A percentile compares a stretch with the other conserved stretches of the same genome.
These are phyloP conservation scores for Fusarium secorum DNA, from an alignment of 2,329 filamentous ascomycete genomes.

Conservation along the genomic window DNA sequence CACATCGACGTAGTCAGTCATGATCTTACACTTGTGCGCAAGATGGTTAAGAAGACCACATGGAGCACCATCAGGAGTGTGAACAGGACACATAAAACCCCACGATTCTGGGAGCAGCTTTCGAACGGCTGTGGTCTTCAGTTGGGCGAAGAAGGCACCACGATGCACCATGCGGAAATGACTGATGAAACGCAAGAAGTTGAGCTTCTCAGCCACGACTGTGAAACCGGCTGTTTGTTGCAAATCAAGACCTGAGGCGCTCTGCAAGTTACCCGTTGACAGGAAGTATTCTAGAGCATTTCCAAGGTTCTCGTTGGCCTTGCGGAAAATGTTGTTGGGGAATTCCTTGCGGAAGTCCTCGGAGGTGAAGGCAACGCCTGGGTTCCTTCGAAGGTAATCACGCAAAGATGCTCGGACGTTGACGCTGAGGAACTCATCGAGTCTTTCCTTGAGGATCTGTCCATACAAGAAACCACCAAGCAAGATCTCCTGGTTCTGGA, in stretches of 20 bases:
- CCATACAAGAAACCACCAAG: conserved; percentile 93
- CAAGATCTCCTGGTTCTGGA: conserved; percentile 94
- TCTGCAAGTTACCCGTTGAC: conserved; percentile 92
- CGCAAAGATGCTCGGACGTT: conserved; percentile 61
- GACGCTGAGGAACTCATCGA: conserved; percentile 83
- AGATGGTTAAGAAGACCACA: conserved; percentile 96
- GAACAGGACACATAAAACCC: conserved; percentile 97
- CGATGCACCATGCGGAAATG: conserved; percentile 99
- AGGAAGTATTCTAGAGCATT: conserved; percentile 92
- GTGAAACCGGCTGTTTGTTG: conserved; percentile 96
- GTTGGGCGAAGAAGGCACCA: conserved; percentile 97
- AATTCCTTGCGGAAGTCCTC: conserved; percentile 83
- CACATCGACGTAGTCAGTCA: conserved; percentile 77
- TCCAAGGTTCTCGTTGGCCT: conserved; percentile 88
- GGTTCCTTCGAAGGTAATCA: conserved; percentile 64
- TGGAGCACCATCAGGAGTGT: conserved; percentile 94
- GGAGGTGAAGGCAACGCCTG: conserved; percentile 77
- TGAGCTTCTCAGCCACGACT: conserved; percentile 97
- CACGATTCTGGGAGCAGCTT: conserved; percentile 96
- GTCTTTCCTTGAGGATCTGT: conserved; percentile 92
- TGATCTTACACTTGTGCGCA: conserved; percentile 91
- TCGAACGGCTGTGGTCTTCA: conserved; percentile 96
- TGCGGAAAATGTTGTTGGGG: conserved; percentile 76
- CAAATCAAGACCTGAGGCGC: conserved; percentile 89
- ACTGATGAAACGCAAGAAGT: conserved; percentile 97